Base-by-base conservation (phyloP, 805 yeast genomes). In the Deakozyma indianensis region DNA sequence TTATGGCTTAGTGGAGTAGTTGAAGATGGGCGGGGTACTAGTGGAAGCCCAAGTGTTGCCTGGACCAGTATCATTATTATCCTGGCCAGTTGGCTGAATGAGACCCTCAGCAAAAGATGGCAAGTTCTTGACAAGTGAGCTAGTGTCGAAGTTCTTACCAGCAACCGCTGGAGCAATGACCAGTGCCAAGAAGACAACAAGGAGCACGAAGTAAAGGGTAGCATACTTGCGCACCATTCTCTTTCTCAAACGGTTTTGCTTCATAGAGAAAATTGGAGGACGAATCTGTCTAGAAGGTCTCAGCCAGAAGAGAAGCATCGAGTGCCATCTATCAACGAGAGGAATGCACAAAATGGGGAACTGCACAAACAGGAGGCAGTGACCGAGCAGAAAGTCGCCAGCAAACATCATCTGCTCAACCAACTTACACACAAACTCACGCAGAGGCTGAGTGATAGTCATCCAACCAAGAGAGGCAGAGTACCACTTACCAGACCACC, bases 401-500 rank as follows among this genome's bases (percentile, higher is more conserved):
- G 96, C 90, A 64, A 94, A 92, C 68, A 87, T 90, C 45, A 95
- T 85, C 72, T 84, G 67, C 70, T 92, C 99, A 56, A 90, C 84
- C 51, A 81, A 74, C 76, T 92, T 92, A 54, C 96, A 96, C 58
- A 78, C 74, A 60, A 85, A 85, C 70, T 92, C 99, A 74, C 99
- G 85, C 45, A 83, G 61, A 51, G 98, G 98, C 70, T 90, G 97
- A 27, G 97, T 80, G 73, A 83, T 76, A 20, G 96, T 95, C 75
- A 81, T 78, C 77, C 80, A 78, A 49, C 97, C 98, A 66, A 90
- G 68, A 60, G 95, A 92, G 49, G 84, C 73, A 48, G 94, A 92
- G 65, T 88, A 87, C 99, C 99, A 92, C 68, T 87, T 88, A 74
- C 99, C 99, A 48, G 95, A 84, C 99, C 99, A 92, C 94, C 94